These are phyloP conservation scores for Poterioochromonas sp. DNA, from an alignment of 352 stramenopile genomes.

Conservation along the genomic window DNA sequence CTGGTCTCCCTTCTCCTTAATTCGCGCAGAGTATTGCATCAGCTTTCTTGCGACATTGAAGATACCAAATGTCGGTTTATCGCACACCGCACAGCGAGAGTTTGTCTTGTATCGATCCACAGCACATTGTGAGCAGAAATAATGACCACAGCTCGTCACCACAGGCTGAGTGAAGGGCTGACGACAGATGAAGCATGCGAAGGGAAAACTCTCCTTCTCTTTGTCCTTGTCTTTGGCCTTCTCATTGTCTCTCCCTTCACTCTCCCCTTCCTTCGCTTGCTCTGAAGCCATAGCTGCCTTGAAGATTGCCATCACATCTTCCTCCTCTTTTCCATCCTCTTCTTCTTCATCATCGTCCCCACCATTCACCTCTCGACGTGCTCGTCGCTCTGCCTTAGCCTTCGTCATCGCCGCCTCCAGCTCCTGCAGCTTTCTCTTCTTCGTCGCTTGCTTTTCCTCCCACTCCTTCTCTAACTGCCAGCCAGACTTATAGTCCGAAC, in stretches of 20 bases:
- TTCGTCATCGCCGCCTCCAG: slow-evolving; percentile 52
- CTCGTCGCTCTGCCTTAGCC: slow-evolving; percentile 38
- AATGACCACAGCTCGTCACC: slow-evolving; percentile 86
- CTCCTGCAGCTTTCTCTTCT: slow-evolving; percentile 75
- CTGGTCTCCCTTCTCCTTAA: neutral
- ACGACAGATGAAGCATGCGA: slow-evolving; percentile 90
- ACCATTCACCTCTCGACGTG: slow-evolving; percentile 3
- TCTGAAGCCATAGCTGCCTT: too few relatives aligned
- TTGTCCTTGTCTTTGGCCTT: slow-evolving; percentile 56
- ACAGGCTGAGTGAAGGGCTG: slow-evolving; percentile 80
- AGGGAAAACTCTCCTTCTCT: slow-evolving; percentile 65
- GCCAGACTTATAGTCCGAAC: slow-evolving; percentile 91
- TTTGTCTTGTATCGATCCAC: slow-evolving; percentile 67
- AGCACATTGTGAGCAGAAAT: slow-evolving; percentile 88
- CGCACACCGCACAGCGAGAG: slow-evolving; percentile 79
- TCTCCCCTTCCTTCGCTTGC: slow-evolving; percentile 32
- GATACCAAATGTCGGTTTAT: slow-evolving; percentile 81
- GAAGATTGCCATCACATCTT: slow-evolving; percentile 37
- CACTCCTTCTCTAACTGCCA: slow-evolving; percentile 94
- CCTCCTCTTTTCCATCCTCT: slow-evolving; percentile 40
- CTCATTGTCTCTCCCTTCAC: slow-evolving; percentile 48
- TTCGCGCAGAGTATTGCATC: neutral
- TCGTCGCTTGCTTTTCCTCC: slow-evolving; percentile 68
- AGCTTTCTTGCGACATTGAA: slow-evolving; percentile 56
- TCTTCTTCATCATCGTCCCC: slow-evolving; percentile 34